Evolutionary conservation across 164 flowering plant species (phyloP).

Genomic region (Taxillus chinensis): DNA sequence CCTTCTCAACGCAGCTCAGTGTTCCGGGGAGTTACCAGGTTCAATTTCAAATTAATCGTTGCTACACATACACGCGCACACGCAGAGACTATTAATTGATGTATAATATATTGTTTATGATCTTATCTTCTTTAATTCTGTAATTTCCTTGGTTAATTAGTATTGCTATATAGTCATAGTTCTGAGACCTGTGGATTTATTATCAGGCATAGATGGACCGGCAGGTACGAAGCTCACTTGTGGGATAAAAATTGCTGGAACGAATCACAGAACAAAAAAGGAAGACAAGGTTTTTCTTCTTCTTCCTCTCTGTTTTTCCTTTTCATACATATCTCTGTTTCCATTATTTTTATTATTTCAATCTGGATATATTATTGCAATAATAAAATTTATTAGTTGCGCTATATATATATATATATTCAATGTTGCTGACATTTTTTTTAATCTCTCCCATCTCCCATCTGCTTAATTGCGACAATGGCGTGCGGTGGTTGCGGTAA

Average conservation of each 20-base stretch:
- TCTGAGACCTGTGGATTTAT: neutral
- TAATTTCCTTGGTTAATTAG: no score
- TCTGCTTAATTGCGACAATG: neutral
- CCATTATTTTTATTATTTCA: neutral
- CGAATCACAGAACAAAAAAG: constrained; percentile 81
- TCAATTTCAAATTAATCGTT: no score
- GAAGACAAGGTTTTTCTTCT: constrained; percentile 60
- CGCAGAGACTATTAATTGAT: neutral
- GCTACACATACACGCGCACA: neutral
- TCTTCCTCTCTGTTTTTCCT: neutral
- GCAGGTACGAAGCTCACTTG: constrained; percentile 89
- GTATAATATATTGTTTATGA: no score
- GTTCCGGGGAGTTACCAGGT: constrained; percentile 92
- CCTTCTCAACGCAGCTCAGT: constrained; percentile 85
- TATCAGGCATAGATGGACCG: constrained; percentile 85
- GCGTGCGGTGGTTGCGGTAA: neutral
- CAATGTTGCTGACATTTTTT: no score
- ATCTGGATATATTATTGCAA: neutral
- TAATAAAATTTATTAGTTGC: neutral
- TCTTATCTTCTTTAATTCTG: no score
- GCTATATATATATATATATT: no score
- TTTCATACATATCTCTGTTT: neutral
- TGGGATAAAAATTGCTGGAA: constrained; percentile 97
- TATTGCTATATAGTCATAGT: neutral
- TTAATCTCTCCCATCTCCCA: neutral